Percentiles rank a stretch among this genome's conserved stretches.
These are phyloP conservation scores for Boletus semigastroideus DNA, from an alignment of 1,284 basidiomycete genomes.

Conservation along the genomic window DNA sequence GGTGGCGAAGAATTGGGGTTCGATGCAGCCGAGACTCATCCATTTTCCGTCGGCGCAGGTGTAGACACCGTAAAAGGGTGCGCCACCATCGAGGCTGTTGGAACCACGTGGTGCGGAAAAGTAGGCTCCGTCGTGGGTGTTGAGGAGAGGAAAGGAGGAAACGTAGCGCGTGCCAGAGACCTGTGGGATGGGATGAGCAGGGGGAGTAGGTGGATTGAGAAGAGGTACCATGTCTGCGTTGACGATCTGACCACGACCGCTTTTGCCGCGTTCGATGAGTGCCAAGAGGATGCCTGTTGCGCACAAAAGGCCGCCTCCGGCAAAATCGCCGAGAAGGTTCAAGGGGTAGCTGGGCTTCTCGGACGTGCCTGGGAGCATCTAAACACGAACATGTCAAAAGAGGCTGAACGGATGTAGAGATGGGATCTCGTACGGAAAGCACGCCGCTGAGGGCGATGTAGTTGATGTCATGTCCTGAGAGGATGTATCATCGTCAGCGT, in stretches of 20 bases:
- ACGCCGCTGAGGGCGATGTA: slow-evolving; percentile 83
- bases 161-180: slow-evolving; percentile 80
- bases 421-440: slow-evolving; percentile 56
- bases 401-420: not conserved
- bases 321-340: slow-evolving; percentile 81
- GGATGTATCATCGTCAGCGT: slow-evolving; percentile 6
- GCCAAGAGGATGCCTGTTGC: slow-evolving; percentile 76
- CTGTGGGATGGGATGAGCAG: slow-evolving; percentile 34
- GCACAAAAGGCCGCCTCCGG: slow-evolving; percentile 76
- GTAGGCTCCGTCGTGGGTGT: slow-evolving; percentile 41
- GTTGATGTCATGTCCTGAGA: slow-evolving; percentile 78
- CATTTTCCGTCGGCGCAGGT: slow-evolving; percentile 69
- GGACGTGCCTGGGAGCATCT: slow-evolving; percentile 68
- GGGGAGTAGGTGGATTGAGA: not conserved
- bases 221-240: slow-evolving; percentile 70
- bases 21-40: slow-evolving; percentile 77
- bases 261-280: slow-evolving; percentile 62
- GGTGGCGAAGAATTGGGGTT: slow-evolving; percentile 65
- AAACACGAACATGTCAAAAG: not conserved
- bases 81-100: slow-evolving; percentile 74
- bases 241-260: slow-evolving; percentile 73
- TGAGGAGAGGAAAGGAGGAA: slow-evolving; percentile 67
- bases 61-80: slow-evolving; percentile 80
- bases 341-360: slow-evolving; percentile 72
- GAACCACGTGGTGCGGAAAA: slow-evolving; percentile 52